phyloP scores from a whole-genome alignment of 2,329 filamentous ascomycete genomes.

The Lasiodiplodia hormozganensis region DNA sequence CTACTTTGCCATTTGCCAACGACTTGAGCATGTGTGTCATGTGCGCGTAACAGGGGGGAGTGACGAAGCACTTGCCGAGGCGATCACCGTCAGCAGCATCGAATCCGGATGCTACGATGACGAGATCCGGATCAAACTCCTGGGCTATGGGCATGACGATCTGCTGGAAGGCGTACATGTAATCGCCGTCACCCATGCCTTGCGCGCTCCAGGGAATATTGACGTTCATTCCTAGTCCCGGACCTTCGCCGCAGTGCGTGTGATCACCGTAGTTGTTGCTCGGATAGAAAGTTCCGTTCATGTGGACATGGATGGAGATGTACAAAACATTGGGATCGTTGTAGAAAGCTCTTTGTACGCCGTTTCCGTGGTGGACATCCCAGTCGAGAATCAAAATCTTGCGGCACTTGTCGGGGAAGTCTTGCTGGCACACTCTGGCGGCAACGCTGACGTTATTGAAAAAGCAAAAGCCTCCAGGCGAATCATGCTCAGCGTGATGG shows the following conservation, averaged over 20 bases:
- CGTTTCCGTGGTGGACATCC: conserved; percentile 83
- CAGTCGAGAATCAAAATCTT: conserved; percentile 95
- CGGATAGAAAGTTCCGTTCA: conserved; percentile 85
- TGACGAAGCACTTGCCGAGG: conserved; percentile 90
- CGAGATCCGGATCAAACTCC: conserved; percentile 92
- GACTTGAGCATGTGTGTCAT: conserved; percentile 99
- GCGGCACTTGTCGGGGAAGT: conserved; percentile 80
- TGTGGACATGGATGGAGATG: conserved; percentile 91
- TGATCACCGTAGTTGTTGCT: conserved; percentile 64
- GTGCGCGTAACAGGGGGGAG: conserved; percentile 89
- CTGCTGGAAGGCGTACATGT: conserved; percentile 94
- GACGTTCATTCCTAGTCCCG: conserved; percentile 68
- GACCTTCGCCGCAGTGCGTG: conserved; percentile 64
- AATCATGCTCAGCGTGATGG: conserved; percentile 88
- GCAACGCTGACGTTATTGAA: conserved; percentile 98
- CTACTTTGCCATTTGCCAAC: conserved; percentile 84
- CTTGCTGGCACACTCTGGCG: conserved; percentile 82
- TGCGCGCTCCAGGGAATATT: conserved; percentile 73
- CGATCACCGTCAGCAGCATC: conserved; percentile 94
- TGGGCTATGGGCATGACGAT: conserved; percentile 95
- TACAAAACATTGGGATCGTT: conserved; percentile 94
- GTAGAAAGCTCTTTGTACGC: conserved; percentile 96
- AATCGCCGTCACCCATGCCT: conserved; percentile 94
- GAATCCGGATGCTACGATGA: conserved; percentile 95
- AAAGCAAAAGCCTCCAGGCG: conserved; percentile 92